Evolutionary conservation across 352 stramenopile species (phyloP).

Genomic region (Pythium apleroticum): DNA sequence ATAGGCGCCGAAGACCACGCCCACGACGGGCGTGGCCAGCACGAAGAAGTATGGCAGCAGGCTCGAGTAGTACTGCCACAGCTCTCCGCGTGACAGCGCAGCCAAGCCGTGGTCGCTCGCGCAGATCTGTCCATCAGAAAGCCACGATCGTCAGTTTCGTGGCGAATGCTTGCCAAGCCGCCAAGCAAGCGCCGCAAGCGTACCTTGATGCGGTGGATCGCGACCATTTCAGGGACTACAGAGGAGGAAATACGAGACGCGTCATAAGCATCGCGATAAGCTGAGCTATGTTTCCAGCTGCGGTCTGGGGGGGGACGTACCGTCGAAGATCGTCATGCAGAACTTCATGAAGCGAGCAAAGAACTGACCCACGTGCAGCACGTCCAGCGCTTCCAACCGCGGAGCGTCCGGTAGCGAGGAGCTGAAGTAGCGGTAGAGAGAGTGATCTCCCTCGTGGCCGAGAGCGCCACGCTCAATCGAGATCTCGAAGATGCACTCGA

Average conservation of each 20-base stretch:
- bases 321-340: conserved; percentile 86
- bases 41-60: conserved; percentile 90
- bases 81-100: conserved; percentile 64
- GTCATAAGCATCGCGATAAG: background rate
- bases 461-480: conserved; percentile 62
- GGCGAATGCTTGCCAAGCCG: too few relatives aligned
- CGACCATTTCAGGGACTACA: conserved; percentile 77
- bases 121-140: conserved; percentile 51
- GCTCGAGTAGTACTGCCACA: conserved; percentile 82
- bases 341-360: conserved; percentile 72
- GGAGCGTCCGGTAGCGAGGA: conserved; percentile 74
- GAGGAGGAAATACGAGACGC: conserved; percentile 1
- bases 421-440: conserved; percentile 78
- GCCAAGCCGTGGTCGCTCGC: conserved; percentile 39
- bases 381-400: conserved; percentile 59
- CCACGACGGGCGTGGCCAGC: conserved; percentile 72
- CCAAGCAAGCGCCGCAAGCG: background rate
- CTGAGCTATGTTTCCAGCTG: too few relatives aligned
- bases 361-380: conserved; percentile 56
- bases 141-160: background rate
- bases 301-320: too few relatives aligned
- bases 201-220: conserved; percentile 78
- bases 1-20: conserved; percentile 83
- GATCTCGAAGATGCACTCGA: conserved; percentile 79
- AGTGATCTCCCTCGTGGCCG: conserved; percentile 63